phyloP scores from a whole-genome alignment of 371 early-diverging fungal species.

The Rhizopus delemar region DNA sequence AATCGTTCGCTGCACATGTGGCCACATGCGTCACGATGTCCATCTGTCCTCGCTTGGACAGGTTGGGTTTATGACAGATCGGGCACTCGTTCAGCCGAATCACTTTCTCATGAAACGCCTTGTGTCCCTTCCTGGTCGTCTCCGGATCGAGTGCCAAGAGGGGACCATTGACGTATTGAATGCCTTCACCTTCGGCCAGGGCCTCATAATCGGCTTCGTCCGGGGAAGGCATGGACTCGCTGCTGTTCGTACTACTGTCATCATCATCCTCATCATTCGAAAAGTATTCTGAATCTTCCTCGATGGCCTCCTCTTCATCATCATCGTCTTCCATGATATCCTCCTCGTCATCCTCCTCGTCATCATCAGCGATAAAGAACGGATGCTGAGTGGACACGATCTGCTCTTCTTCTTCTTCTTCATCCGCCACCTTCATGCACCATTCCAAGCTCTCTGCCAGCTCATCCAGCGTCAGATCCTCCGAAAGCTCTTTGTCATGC shows the following conservation, averaged over 20 bases:
- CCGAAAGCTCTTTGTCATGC: conserved; percentile 58
- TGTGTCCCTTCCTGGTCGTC: conserved; percentile 6
- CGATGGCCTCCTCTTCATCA: conserved; percentile 12
- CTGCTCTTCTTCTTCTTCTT: conserved; percentile 22
- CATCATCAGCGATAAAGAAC: conserved; percentile 8
- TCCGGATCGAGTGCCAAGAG: not conserved
- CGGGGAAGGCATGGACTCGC: conserved; percentile 13
- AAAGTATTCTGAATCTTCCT: conserved; percentile 5
- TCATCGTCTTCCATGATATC: conserved; percentile 7
- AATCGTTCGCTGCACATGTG: conserved; percentile 67
- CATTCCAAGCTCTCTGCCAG: conserved; percentile 66
- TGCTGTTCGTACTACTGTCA: conserved; percentile 10
- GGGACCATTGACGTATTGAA: conserved; percentile 26
- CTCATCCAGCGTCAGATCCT: conserved; percentile 70
- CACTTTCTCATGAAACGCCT: conserved; percentile 53
- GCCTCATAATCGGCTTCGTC: conserved; percentile 34
- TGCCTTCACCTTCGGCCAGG: conserved; percentile 27
- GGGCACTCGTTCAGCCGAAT: conserved; percentile 71
- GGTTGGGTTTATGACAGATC: conserved; percentile 67
- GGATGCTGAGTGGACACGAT: conserved; percentile 12
- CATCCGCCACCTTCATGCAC: conserved; percentile 28
- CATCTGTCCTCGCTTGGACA: conserved; percentile 62
- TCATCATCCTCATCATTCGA: conserved; percentile 20
- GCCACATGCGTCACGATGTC: conserved; percentile 83
- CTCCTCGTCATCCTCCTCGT: conserved; percentile 6